phyloP scores from a whole-genome alignment of 2,329 filamentous ascomycete genomes.

The Rhynchosporium graminicola region DNA sequence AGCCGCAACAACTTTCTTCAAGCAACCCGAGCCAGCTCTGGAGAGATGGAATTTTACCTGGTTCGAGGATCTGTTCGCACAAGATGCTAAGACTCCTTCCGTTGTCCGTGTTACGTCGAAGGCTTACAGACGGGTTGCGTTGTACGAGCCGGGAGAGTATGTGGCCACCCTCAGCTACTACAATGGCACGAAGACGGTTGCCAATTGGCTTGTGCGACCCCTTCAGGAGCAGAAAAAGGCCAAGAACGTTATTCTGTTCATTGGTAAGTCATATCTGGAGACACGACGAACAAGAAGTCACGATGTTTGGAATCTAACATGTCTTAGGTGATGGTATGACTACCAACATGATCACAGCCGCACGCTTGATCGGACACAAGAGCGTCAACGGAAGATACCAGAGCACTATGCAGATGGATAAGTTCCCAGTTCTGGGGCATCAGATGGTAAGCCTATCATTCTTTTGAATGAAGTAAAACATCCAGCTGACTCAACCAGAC shows the following conservation, averaged over 20 bases:
- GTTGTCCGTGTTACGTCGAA: constrained; percentile 80
- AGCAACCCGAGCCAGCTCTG: constrained; percentile 66
- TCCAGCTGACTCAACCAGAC: constrained; percentile 48
- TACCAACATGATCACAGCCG: constrained; percentile 79
- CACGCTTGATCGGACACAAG: constrained; percentile 78
- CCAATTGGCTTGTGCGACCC: constrained; percentile 76
- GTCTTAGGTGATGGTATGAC: constrained; percentile 58
- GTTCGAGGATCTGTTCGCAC: constrained; percentile 81
- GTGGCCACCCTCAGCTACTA: constrained; percentile 76
- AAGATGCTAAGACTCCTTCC: constrained; percentile 67
- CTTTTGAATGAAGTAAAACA: too few species aligned
- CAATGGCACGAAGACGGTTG: constrained; percentile 67
- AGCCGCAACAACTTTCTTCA: constrained; percentile 66
- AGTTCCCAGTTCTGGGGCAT: constrained; percentile 83
- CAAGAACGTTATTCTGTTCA: constrained; percentile 85
- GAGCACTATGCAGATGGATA: constrained; percentile 72
- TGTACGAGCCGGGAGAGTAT: constrained; percentile 80
- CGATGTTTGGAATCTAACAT: background rate
- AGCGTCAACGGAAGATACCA: constrained; percentile 84
- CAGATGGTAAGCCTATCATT: constrained; percentile 60
- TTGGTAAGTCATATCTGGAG: constrained; percentile 50
- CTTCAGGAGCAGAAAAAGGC: constrained; percentile 69
- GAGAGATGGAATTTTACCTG: constrained; percentile 84
- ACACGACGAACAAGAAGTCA: too few species aligned
- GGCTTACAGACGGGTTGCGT: constrained; percentile 71